phyloP scores from a whole-genome alignment of 2,329 filamentous ascomycete genomes.

The Aspergillus uvarum region DNA sequence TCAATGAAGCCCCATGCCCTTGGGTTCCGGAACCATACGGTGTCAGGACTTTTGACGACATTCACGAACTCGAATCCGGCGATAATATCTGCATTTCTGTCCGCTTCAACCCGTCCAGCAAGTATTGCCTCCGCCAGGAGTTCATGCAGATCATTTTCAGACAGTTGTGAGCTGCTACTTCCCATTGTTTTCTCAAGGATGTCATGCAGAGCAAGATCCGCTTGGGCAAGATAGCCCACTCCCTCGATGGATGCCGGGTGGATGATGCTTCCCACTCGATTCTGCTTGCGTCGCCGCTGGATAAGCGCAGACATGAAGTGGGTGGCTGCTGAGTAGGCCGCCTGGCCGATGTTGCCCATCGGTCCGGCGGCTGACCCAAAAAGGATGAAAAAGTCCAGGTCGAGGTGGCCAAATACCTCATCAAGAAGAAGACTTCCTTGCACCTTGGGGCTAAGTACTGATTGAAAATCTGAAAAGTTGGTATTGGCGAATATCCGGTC shows the following conservation, averaged over 20 bases:
- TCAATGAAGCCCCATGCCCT: constrained; percentile 2
- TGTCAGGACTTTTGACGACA: not conserved
- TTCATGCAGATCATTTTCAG: constrained; percentile 34
- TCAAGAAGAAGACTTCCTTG: not conserved
- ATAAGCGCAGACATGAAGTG: constrained; percentile 6
- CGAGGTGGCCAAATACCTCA: not conserved
- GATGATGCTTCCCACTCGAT: not conserved
- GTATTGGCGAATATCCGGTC: not conserved
- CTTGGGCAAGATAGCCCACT: not conserved
- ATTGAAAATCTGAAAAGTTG: not conserved
- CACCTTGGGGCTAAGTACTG: not conserved
- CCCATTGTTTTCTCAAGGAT: not conserved
- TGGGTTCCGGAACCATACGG: constrained; percentile 2
- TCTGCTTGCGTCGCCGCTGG: not conserved
- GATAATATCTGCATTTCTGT: constrained; percentile 3
- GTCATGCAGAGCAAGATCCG: not conserved
- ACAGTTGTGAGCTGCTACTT: constrained; percentile 9
- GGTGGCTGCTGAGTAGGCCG: constrained; percentile 2
- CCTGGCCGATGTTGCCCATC: constrained; percentile 4
- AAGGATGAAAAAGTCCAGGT: constrained; percentile 2
- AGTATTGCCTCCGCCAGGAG: constrained; percentile 33
- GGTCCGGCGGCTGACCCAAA: constrained; percentile 6
- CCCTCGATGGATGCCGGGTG: not conserved
- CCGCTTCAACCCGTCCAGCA: constrained; percentile 18
- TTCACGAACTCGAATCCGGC: constrained; percentile 3